Base-by-base conservation (phyloP, 371 early-diverging fungal species). In the Chytridiales sp. region DNA sequence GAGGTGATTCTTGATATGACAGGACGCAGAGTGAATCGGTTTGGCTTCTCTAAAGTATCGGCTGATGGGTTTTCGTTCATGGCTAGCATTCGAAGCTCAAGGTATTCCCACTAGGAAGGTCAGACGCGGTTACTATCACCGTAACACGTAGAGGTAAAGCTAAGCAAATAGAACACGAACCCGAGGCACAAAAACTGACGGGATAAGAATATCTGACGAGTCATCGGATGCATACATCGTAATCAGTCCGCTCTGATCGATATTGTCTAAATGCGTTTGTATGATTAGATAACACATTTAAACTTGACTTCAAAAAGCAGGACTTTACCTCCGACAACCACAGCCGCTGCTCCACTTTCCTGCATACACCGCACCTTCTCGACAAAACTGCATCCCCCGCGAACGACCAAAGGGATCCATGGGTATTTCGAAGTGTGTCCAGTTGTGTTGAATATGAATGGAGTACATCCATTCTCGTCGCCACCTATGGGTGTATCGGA, bases 311-410 rank as follows among this genome's bases (percentile, higher is more conserved):
- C 53, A n/a, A 34, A 31, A 29, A 55, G 35, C 1, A 47, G 49
- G 13, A 35, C 80, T 47, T 85, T 82, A 72, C 93, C 93, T 26
- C 95, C 95, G 3, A 95, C 90, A 13, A 91, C 80, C 8, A 95
- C 92, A 1, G 89, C 94, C n/a, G 53, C 40, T 13, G 92, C 93
- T 26, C 95, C 94, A 29, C 86, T 82, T 21, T 62, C 67, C 74
- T 95, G 93, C 93, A 94, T 91, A 49, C 85, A 85, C 43, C 93
- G 80, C 17, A 94, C 87, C 68, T 94, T 94, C 4, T 89, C 87
- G 36, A 87, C 79, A 70, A 95, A 94, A 2, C 87, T 80, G 63
- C 95, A 95, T 17, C 81, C 79, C 13, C 95, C 95, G 26, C 94
- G 76, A 59, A 85, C 81, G 2, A 94, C 85, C 1, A 95, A 74